phyloP scores from a whole-genome alignment of 306 rosid species.

The Ochetophila trinervis region DNA sequence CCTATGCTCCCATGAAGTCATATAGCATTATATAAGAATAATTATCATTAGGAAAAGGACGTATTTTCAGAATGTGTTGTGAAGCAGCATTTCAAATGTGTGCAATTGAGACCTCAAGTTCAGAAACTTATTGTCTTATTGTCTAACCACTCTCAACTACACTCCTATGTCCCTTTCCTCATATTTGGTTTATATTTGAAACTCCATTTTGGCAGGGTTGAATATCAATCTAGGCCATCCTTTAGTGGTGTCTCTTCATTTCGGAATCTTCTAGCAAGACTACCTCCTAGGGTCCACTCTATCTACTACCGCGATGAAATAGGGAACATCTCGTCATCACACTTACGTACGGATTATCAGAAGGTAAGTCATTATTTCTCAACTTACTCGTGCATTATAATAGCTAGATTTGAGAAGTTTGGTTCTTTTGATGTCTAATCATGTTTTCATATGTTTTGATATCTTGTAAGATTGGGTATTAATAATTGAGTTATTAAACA shows the following conservation, averaged over 20 bases:
- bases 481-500: background rate
- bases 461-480: background rate
- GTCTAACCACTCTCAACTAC: background rate
- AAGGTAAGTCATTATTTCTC: slow-evolving; percentile 41
- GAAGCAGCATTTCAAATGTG: background rate
- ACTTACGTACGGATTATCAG: slow-evolving; percentile 61
- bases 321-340: slow-evolving; percentile 93
- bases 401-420: background rate
- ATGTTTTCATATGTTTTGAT: background rate
- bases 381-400: background rate
- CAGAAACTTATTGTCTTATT: slow-evolving; percentile 2
- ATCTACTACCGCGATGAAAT: slow-evolving; percentile 87
- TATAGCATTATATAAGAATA: background rate
- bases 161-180: slow-evolving; percentile 8
- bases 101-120: background rate
- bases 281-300: slow-evolving; percentile 95
- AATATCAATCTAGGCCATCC: slow-evolving; percentile 70
- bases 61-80: background rate
- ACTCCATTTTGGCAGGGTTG: slow-evolving; percentile 67
- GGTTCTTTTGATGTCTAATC: background rate
- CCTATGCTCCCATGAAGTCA: background rate
- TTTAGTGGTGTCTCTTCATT: slow-evolving; percentile 71
- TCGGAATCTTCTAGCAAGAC: slow-evolving; percentile 66
- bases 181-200: slow-evolving; percentile 3
- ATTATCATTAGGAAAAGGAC: background rate